Evolutionary conservation across 495 filamentous ascomycete genomes (phyloP), one percentile per base, ranked within the genome.

Genomic region (Pseudomonodictys pantanalensis): DNA sequence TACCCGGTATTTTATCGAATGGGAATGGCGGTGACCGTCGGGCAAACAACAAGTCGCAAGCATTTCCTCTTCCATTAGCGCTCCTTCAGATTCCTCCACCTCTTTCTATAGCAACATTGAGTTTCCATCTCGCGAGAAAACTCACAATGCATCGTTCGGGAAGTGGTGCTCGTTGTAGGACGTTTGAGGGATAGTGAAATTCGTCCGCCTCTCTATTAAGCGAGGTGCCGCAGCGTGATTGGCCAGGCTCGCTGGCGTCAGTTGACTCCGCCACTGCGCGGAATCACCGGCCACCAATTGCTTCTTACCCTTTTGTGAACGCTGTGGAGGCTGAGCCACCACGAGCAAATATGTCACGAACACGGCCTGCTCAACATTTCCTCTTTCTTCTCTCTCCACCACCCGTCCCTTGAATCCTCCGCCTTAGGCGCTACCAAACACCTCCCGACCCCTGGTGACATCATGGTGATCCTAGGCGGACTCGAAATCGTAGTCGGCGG

Each of bases 401-500:
- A 18, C 43, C 5, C 4, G 24, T 18, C 35, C 32, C 38, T 47
- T 26, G 29, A 26, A 47, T 23, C 25, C 30, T 29, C 2, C 11
- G 2, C 22, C 44, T 17, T 28, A 29, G 23, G 3, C 18, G 29
- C 9, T 22, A 49, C 4, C 12, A 18, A 26, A 11, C 9, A 9
- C 3, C 43, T 47, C 15, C 24, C 43, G 22, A 47, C n/a, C n/a
- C n/a, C n/a, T n/a, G n/a, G n/a, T 54, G 52, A 57, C 60, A 57
- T 56, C 54, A 64, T 64, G 61, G 61, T 64, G 45, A 29, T 63
- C 15, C 38, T 63, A 17, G 60, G 60, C 15, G 60, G 60, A 9
- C 61, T 64, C 3, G 61, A 64, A 30, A 12, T 64, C 12, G 54
- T 64, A 20, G 44, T 54, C 7, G 61, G 61, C 29, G 61, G 61